A percentile compares a stretch with the other conserved stretches of the same genome.
Conservation (phyloP, 768 basidiomycete species). For the Mycena floridula region DNA sequence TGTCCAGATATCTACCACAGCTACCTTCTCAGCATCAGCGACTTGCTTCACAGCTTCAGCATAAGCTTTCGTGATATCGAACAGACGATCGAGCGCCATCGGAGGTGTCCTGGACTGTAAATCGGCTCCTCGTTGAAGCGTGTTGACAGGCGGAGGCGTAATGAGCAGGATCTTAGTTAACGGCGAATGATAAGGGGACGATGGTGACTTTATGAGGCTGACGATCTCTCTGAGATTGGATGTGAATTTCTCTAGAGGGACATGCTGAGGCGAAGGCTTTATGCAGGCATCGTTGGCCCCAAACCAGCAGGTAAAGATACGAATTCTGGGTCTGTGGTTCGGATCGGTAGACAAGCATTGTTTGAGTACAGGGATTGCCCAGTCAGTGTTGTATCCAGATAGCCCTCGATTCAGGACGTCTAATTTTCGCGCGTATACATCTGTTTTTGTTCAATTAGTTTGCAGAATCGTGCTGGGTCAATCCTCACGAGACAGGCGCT, state of each 20-base stretch:
- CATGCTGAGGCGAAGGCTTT: constrained; percentile 61
- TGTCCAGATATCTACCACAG: constrained; percentile 72
- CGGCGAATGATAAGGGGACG: constrained; percentile 63
- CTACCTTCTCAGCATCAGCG: constrained; percentile 46
- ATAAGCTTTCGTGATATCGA: constrained; percentile 59
- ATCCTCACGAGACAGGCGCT: constrained; percentile 57
- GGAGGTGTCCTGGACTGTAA: constrained; percentile 46
- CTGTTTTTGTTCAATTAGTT: constrained; percentile 28
- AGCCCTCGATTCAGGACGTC: constrained; percentile 86
- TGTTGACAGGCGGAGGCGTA: constrained; percentile 81
- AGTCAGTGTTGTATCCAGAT: constrained; percentile 82
- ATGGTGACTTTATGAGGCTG: constrained; percentile 50
- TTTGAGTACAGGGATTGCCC: constrained; percentile 76
- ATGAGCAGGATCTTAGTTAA: constrained; percentile 73
- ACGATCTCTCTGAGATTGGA: constrained; percentile 62
- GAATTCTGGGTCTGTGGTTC: constrained; percentile 48
- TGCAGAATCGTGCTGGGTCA: background rate
- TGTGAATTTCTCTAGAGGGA: constrained; percentile 60
- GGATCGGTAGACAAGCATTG: constrained; percentile 28
- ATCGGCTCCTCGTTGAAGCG: constrained; percentile 46
- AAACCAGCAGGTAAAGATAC: constrained; percentile 82
- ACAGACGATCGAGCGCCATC: constrained; percentile 48
- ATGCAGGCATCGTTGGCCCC: constrained; percentile 86
- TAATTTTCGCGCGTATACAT: constrained; percentile 70
- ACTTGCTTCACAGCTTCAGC: constrained; percentile 65